Base-by-base conservation (phyloP, 805 yeast genomes). In the Diddensiella santjacobensis region DNA sequence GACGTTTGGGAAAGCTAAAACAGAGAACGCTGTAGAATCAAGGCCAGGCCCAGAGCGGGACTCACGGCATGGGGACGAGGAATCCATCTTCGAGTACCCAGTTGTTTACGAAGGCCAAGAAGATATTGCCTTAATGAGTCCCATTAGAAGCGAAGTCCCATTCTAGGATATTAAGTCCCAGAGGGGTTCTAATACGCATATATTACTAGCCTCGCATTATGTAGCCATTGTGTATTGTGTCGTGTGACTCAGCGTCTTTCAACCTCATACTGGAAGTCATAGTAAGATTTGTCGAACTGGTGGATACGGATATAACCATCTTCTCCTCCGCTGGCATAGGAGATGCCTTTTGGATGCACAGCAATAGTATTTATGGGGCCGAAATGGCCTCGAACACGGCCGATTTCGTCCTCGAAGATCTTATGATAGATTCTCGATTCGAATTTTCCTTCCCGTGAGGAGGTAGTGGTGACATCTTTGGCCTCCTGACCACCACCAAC, bases 401-500 rank as follows among this genome's bases (percentile, higher is more conserved):
- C 99, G 57, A 93, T 83, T 69, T 91, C 98, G 65, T 91, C 98
- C 68, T 84, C 84, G 68, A 90, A 93, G 44, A 93, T 79, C 72
- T 91, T 93, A 72, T 93, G 98, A 71, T 83, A 88, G 68, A 93
- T 87, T 72, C 96, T 81, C 31, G 97, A 93, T 74, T 93, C 98
- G 68, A 93, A 93, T 65, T 87, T 87, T 73, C 99, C 99, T 69
- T 91, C 96, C 42, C 84, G 76, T 48, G 89, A 81, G 38, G 93
- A 79, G 22, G 98, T 89, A n/a, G 98, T 93, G 38, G 99, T 93
- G 64, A 93, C 99, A 68, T 90, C 95, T 70, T 89, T 82, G 36
- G 99, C 98, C 62, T 89, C 98, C 75, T 93, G 98, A 81, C 99
- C 99, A 73, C 99, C 99, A 46, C 98, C 99, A 53, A 93, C 75